These are phyloP conservation scores for Kwoniella pini DNA, from an alignment of 768 basidiomycete species.

Conservation along the genomic window DNA sequence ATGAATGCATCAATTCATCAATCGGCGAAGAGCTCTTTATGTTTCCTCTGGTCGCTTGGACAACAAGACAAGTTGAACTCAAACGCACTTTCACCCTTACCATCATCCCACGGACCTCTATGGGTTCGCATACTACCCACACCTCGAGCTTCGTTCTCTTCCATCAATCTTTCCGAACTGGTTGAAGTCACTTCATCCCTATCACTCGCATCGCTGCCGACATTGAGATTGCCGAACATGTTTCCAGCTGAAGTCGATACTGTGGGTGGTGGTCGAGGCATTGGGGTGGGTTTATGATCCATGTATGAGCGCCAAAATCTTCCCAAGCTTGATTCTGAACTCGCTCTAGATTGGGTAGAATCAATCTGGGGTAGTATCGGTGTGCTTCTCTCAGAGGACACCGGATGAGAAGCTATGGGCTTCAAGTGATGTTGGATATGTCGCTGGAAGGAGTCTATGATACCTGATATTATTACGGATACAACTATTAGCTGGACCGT, in stretches of 20 bases:
- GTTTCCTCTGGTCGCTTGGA: no score
- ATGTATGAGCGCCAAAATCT: conserved; percentile 13
- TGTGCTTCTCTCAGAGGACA: conserved; percentile 18
- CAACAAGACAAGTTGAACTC: no score
- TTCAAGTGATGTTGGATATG: no score
- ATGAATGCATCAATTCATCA: neutral
- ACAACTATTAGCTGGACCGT: no score
- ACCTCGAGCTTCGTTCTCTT: conserved; percentile 14
- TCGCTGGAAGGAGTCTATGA: no score
- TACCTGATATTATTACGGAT: no score
- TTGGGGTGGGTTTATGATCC: neutral
- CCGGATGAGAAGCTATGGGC: conserved; percentile 11
- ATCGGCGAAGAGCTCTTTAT: no score
- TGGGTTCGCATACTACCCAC: conserved; percentile 17
- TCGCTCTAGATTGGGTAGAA: neutral
- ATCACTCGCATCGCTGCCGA: neutral
- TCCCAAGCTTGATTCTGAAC: conserved; percentile 1
- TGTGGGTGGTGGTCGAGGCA: neutral
- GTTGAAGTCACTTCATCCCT: neutral
- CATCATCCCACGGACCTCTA: conserved; percentile 8
- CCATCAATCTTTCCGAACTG: conserved; percentile 12
- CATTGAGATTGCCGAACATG: neutral
- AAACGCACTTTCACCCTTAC: conserved; percentile 9
- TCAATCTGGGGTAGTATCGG: neutral
- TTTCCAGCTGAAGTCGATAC: neutral